Evolutionary conservation across 768 basidiomycete genomes (phyloP).

Genomic region (Collybiopsis luxurians): DNA sequence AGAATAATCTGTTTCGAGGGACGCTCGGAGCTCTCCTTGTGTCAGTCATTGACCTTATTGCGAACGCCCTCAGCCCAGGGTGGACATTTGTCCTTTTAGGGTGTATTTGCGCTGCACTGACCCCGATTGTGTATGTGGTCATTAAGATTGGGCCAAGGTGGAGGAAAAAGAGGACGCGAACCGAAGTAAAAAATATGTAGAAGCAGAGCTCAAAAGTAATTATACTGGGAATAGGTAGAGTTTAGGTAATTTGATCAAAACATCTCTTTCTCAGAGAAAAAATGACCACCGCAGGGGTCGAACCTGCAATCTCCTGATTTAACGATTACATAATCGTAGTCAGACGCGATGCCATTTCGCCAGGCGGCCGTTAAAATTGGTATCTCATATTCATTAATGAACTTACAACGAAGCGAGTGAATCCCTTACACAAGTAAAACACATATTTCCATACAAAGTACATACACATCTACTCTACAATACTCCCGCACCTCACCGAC

Average conservation of each 20-base stretch:
- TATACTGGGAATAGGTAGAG: too few relatives aligned
- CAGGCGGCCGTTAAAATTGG: too few relatives aligned
- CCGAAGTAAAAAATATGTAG: too few relatives aligned
- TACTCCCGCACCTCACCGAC: neutral
- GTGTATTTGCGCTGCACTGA: conserved; percentile 1
- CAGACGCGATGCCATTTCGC: conserved; percentile 95
- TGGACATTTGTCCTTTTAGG: conserved; percentile 6
- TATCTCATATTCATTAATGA: too few relatives aligned
- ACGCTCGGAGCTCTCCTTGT: neutral
- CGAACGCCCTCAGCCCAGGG: neutral
- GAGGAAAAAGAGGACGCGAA: neutral
- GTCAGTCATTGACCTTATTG: conserved; percentile 6
- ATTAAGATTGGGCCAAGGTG: conserved; percentile 3
- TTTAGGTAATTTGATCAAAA: too few relatives aligned
- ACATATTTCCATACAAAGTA: too few relatives aligned
- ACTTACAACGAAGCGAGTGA: too few relatives aligned
- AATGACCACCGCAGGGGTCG: conserved; percentile 85
- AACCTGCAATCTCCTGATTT: conserved; percentile 96
- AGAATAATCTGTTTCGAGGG: conserved; percentile 8
- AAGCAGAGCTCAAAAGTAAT: too few relatives aligned
- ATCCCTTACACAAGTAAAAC: too few relatives aligned
- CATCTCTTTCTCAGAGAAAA: too few relatives aligned
- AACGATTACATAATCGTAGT: conserved; percentile 72
- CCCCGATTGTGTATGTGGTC: neutral
- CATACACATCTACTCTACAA: too few relatives aligned